phyloP scores from a whole-genome alignment of 495 filamentous ascomycete genomes.

The Lindgomyces ingoldianus region DNA sequence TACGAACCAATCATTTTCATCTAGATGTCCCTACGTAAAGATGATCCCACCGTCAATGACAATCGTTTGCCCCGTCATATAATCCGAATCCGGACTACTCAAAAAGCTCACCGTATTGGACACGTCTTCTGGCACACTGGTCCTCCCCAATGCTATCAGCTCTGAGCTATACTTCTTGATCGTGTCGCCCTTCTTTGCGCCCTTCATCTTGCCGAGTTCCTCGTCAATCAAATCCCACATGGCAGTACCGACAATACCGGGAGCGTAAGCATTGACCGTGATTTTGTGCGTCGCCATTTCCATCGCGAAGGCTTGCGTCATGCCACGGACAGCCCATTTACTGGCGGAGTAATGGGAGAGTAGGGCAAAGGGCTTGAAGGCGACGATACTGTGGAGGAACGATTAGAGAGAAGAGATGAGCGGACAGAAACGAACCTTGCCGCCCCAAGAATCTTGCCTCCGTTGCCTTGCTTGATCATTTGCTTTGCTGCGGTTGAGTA shows the following conservation, averaged over 20 bases:
- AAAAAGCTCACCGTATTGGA: slow-evolving; percentile 59
- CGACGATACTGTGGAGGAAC: slow-evolving; percentile 49
- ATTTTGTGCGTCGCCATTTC: slow-evolving; percentile 59
- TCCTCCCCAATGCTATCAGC: slow-evolving; percentile 54
- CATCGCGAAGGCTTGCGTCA: slow-evolving; percentile 61
- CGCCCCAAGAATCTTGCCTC: slow-evolving; percentile 56
- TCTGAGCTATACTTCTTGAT: slow-evolving; percentile 50
- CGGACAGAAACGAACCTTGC: background rate
- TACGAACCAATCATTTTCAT: no score
- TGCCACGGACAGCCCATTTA: slow-evolving; percentile 62
- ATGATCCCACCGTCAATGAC: slow-evolving; percentile 64
- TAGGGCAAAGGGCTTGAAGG: slow-evolving; percentile 55
- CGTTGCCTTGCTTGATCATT: slow-evolving; percentile 53
- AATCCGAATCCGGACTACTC: slow-evolving; percentile 56
- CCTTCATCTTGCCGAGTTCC: slow-evolving; percentile 50
- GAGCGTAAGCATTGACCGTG: slow-evolving; percentile 64
- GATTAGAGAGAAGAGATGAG: background rate
- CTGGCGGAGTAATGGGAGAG: slow-evolving; percentile 59
- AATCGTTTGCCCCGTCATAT: slow-evolving; percentile 63
- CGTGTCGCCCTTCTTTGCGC: slow-evolving; percentile 53
- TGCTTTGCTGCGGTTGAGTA: slow-evolving; percentile 56
- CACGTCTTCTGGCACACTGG: slow-evolving; percentile 60
- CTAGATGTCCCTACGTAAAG: slow-evolving; percentile 48
- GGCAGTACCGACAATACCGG: slow-evolving; percentile 61
- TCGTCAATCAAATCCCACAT: slow-evolving; percentile 65